phyloP scores from a whole-genome alignment of 2,329 filamentous ascomycete species.

The Bipolaris cookei region DNA sequence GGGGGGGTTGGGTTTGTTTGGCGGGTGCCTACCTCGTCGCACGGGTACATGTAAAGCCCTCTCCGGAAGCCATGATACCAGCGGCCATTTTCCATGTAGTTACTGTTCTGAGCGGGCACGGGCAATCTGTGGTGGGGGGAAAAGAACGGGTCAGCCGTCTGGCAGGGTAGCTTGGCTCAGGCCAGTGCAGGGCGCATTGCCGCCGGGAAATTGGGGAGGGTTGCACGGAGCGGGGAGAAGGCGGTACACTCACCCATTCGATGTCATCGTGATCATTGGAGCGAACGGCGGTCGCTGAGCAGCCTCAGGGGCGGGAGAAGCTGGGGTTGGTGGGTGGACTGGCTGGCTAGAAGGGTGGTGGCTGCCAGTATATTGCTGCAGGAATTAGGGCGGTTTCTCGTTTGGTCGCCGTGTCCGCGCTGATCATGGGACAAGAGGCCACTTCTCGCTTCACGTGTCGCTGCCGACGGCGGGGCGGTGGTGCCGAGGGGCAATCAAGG shows the following conservation, averaged over 20 bases:
- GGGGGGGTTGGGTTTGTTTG: not conserved
- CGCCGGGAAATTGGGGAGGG: constrained; percentile 18
- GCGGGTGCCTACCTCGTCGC: constrained; percentile 68
- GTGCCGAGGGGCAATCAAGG: not conserved
- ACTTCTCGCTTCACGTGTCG: not conserved
- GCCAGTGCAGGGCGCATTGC: constrained; percentile 7
- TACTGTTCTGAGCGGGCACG: constrained; percentile 50
- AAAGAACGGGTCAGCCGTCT: constrained; percentile 11
- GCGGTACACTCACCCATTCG: constrained; percentile 50
- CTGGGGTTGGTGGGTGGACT: not conserved
- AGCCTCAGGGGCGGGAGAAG: constrained; percentile 1
- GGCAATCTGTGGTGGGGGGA: constrained; percentile 38
- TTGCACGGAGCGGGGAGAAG: constrained; percentile 44
- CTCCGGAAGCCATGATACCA: constrained; percentile 71
- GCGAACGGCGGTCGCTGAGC: constrained; percentile 29
- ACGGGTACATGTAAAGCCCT: constrained; percentile 77
- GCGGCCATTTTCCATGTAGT: constrained; percentile 70
- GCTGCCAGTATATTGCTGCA: constrained; percentile 5
- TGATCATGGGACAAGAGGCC: constrained; percentile 12
- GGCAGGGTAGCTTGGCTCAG: not conserved
- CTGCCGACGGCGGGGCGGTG: not conserved
- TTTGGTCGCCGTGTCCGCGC: constrained; percentile 13
- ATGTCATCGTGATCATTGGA: constrained; percentile 54
- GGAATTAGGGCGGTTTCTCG: constrained; percentile 14
- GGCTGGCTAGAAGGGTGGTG: not conserved